phyloP scores from a whole-genome alignment of 163 green algal species.

The Volvox carteri region DNA sequence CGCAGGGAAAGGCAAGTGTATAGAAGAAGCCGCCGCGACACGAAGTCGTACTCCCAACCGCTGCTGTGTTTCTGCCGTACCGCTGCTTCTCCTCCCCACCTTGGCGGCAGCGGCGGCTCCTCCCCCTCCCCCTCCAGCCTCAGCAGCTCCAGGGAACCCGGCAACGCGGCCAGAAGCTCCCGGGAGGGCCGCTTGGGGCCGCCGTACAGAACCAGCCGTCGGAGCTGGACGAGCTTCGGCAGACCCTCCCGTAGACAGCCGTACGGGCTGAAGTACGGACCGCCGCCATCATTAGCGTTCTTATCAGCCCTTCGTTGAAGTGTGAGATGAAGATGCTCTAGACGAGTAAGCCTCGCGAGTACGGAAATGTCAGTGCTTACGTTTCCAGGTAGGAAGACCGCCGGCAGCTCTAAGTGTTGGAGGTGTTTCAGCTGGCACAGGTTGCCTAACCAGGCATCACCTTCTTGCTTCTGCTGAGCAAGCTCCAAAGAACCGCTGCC shows the following conservation, averaged over 20 bases:
- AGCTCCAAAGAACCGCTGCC: too few species aligned
- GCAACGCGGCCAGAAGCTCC: conserved; percentile 1
- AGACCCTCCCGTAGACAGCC: neutral
- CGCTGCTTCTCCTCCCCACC: too few species aligned
- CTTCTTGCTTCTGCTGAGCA: too few species aligned
- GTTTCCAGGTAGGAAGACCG: neutral
- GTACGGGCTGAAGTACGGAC: neutral
- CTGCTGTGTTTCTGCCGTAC: too few species aligned
- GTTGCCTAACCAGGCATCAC: too few species aligned
- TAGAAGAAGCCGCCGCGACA: too few species aligned
- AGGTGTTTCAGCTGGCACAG: neutral
- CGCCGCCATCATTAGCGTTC: neutral
- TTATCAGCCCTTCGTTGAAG: too few species aligned
- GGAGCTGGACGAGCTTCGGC: neutral
- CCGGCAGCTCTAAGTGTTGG: neutral
- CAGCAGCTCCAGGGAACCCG: neutral
- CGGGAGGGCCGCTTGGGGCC: neutral
- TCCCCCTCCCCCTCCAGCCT: neutral
- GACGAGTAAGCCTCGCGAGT: neutral
- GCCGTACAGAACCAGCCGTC: neutral
- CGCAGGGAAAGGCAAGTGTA: too few species aligned
- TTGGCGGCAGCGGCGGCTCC: neutral
- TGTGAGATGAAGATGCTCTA: neutral
- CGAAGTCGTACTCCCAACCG: too few species aligned
- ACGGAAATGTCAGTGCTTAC: too few species aligned